These are phyloP conservation scores for Furcasterigmium sp. DNA, from an alignment of 2,329 filamentous ascomycete genomes.

Conservation along the genomic window DNA sequence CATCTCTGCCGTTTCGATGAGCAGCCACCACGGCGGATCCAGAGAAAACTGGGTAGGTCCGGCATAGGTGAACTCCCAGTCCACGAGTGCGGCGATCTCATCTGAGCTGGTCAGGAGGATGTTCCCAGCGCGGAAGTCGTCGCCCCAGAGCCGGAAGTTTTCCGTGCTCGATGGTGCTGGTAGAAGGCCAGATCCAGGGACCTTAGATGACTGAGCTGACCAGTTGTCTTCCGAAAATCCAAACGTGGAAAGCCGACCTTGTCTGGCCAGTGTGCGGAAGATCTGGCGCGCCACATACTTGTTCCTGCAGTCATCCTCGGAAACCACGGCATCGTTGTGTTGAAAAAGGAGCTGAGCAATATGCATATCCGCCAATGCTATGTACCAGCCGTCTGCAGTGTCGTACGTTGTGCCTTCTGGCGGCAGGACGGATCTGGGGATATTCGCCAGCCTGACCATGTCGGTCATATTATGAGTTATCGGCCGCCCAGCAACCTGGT, in stretches of 20 bases:
- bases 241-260: slow-evolving; percentile 1
- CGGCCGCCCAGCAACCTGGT: slow-evolving; percentile 23
- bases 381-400: slow-evolving; percentile 28
- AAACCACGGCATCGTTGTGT: slow-evolving; percentile 26
- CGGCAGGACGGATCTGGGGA: slow-evolving; percentile 16
- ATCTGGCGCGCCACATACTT: slow-evolving; percentile 25
- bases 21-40: slow-evolving; percentile 33
- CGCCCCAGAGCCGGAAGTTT: slow-evolving; percentile 20
- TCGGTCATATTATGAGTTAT: slow-evolving; percentile 37
- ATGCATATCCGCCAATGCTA: slow-evolving; percentile 29
- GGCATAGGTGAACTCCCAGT: slow-evolving; percentile 4
- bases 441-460: slow-evolving; percentile 20
- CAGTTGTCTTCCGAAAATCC: slow-evolving; percentile 4
- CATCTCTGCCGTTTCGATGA: slow-evolving; percentile 23
- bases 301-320: slow-evolving; percentile 20
- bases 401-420: slow-evolving; percentile 14
- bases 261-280: slow-evolving; percentile 21
- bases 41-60: slow-evolving; percentile 16
- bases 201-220: not conserved
- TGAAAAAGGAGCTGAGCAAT: slow-evolving; percentile 27
- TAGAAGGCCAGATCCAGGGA: not conserved
- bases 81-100: slow-evolving; percentile 25
- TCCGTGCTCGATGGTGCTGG: not conserved
- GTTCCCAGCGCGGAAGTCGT: slow-evolving; percentile 26
- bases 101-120: slow-evolving; percentile 22